Base-by-base conservation (phyloP, 495 filamentous ascomycete species). In the Chlorociboria aeruginascens region DNA sequence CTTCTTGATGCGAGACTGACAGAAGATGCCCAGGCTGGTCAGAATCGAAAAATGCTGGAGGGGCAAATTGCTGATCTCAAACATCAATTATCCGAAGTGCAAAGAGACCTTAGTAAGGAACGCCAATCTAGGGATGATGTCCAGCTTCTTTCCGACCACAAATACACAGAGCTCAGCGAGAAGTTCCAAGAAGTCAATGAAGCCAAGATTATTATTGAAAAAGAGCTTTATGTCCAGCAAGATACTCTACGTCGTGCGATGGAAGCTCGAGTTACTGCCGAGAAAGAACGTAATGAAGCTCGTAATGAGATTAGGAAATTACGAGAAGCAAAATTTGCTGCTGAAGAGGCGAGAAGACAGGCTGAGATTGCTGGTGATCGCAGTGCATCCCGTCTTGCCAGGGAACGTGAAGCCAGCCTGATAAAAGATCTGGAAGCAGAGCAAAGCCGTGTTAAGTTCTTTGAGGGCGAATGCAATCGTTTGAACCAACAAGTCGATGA, bases 221-320 rank as follows among this genome's bases (percentile, higher is more conserved):
- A 95, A 63, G 93, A 97, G 63, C 87, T 98, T 65, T 97, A 96
- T 61, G 79, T 84, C n/a, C 92, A 97, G 56, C 89, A 96, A 63
- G 92, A 98, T 60, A 85, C 84, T 11, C 77, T 96, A 39, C 84
- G 92, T 16, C 84, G 92, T 14, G 83, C 89, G 8, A 85, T 84
- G 35, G 88, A 94, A 64, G 83, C 82, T 29, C 77, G 87, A 9
- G 67, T 81, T 8, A 70, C 75, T 14, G 86, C 83, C 3, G 93
- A 98, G 57, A 76, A 81, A 40, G 86, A 92, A 48, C 87, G 89
- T 2, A 90, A 95, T 56, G 87, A 93, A 14, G 78, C 90, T 17
- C 89, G 95, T 41, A 69, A 73, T 12, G 92, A 98, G 61, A 75
- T 97, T 40, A 81, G 85, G 46, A 80, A 76, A 54, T 74, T 97